A percentile compares a stretch with the other conserved stretches of the same genome.
Conservation (phyloP, 257 asterid genomes). For the Thymus quinquecostatus region DNA sequence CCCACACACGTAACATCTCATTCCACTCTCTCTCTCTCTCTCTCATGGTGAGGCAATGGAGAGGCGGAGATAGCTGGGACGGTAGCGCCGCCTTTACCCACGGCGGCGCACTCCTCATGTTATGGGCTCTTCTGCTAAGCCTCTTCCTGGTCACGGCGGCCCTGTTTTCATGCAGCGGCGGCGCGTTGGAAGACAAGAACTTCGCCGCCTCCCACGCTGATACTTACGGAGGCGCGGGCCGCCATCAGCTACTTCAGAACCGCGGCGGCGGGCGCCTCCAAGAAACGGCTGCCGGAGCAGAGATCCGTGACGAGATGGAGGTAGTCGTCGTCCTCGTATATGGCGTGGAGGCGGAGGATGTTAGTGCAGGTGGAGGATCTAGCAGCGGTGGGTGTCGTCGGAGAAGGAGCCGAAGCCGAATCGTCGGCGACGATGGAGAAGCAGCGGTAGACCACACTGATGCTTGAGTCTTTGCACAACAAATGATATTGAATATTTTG, state of each 20-base stretch:
- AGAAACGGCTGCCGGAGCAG: constrained; percentile 63
- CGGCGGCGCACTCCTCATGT: constrained; percentile 25
- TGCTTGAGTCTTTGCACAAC: constrained; percentile 64
- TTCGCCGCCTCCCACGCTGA: constrained; percentile 35
- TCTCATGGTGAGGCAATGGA: constrained; percentile 47
- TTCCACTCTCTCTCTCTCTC: neutral
- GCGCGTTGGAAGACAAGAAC: constrained; percentile 40
- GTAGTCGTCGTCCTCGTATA: constrained; percentile 81
- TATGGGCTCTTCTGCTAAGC: constrained; percentile 40
- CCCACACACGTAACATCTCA: neutral
- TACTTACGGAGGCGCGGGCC: constrained; percentile 36
- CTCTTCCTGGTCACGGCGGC: constrained; percentile 36
- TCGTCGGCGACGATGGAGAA: constrained; percentile 39
- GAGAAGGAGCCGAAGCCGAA: constrained; percentile 55
- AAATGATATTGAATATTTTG: constrained; percentile 43
- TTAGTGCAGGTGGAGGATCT: constrained; percentile 52
- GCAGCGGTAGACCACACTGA: constrained; percentile 82
- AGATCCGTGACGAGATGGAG: constrained; percentile 79
- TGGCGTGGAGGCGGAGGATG: constrained; percentile 57
- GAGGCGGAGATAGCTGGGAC: constrained; percentile 32
- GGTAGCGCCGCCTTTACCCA: constrained; percentile 24
- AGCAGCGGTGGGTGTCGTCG: constrained; percentile 63
- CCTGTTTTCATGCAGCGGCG: constrained; percentile 42
- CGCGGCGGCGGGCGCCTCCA: constrained; percentile 54
- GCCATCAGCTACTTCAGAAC: constrained; percentile 44